Conservation (phyloP, 2,329 filamentous ascomycete genomes). For the Lomentospora prolificans region DNA sequence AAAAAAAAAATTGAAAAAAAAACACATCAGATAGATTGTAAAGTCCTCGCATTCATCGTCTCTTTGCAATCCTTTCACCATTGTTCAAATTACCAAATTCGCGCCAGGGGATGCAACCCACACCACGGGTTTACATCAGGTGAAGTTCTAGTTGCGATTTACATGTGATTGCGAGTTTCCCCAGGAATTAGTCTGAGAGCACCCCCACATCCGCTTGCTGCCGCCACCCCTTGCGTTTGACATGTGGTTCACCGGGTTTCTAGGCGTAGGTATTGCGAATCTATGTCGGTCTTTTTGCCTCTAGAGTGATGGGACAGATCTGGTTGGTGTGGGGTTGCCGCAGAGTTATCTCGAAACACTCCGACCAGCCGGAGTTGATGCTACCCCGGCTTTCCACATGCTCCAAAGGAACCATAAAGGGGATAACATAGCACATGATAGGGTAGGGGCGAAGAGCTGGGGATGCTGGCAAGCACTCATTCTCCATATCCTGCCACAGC, state of each 20-base stretch:
- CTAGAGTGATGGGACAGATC: too few relatives aligned
- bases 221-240: not conserved
- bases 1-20: not conserved
- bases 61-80: too few relatives aligned
- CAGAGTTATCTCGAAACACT: not conserved
- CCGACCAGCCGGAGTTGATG: not conserved
- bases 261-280: too few relatives aligned
- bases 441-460: too few relatives aligned
- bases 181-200: not conserved
- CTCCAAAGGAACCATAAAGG: not conserved
- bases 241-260: not conserved
- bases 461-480: too few relatives aligned
- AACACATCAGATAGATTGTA: too few relatives aligned
- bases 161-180: conserved; percentile 3
- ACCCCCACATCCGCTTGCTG: not conserved
- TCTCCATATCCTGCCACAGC: too few relatives aligned
- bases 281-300: too few relatives aligned
- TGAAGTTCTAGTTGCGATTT: not conserved
- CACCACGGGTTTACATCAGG: too few relatives aligned
- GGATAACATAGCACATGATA: not conserved
- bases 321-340: not conserved
- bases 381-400: conserved; percentile 1
- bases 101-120: too few relatives aligned
- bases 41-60: too few relatives aligned
- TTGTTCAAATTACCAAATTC: too few relatives aligned